A percentile compares a stretch with the other conserved stretches of the same genome.
Conservation (phyloP, 164 flowering plant species). For the Aristolochia contorta region DNA sequence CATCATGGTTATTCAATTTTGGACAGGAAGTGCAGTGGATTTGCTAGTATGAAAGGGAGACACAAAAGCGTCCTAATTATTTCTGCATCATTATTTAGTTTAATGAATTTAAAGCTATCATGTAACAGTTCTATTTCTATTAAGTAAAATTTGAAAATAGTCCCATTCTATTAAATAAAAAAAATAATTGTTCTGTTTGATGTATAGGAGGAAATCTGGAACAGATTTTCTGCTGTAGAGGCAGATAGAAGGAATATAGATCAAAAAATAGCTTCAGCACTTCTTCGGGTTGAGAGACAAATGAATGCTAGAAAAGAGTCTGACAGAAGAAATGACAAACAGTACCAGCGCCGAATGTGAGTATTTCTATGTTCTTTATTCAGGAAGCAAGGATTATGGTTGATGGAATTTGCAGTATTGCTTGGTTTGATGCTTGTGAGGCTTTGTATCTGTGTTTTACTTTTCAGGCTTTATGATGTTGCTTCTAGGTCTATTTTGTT, state of each 20-base stretch:
- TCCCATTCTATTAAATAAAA: not conserved
- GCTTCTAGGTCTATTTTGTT: too few species aligned
- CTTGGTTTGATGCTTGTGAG: too few species aligned
- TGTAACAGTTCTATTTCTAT: not conserved
- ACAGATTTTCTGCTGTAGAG: conserved; percentile 42
- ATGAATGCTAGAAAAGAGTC: conserved; percentile 44
- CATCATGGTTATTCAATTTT: too few species aligned
- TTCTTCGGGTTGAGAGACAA: conserved; percentile 38
- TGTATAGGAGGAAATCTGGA: conserved; percentile 65
- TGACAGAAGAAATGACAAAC: conserved; percentile 61
- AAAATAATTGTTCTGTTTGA: conserved; percentile 2
- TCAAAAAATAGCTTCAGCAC: conserved; percentile 37
- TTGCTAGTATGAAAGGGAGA: too few species aligned
- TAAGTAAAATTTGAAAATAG: not conserved
- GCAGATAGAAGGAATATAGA: conserved; percentile 30
- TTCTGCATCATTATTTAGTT: not conserved
- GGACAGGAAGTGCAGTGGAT: too few species aligned
- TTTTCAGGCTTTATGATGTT: too few species aligned
- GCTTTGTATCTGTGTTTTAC: too few species aligned
- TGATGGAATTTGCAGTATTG: too few species aligned
- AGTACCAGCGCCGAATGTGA: conserved; percentile 74
- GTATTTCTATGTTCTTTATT: not conserved
- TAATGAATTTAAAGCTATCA: not conserved
- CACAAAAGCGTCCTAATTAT: not conserved
- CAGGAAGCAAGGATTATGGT: too few species aligned